Conservation (phyloP, 2,329 filamentous ascomycete species). For the Penicillium sp. region DNA sequence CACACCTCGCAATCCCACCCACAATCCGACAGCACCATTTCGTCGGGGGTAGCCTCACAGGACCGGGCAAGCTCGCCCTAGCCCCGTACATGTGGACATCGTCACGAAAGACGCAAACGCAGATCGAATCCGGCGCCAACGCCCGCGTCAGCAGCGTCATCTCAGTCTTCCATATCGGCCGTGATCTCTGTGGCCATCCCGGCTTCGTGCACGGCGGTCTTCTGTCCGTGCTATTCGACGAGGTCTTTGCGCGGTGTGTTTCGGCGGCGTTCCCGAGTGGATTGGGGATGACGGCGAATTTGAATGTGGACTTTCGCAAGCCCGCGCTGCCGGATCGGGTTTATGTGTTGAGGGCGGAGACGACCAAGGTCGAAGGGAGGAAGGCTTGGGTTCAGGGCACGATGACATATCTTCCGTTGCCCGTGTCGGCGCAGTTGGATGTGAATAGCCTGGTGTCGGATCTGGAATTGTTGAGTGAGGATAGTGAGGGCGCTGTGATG, state of each 20-base stretch:
- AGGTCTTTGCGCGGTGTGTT: conserved; percentile 39
- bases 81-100: conserved; percentile 62
- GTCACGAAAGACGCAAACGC: background rate
- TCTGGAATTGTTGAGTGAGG: conserved; percentile 16
- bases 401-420: conserved; percentile 28
- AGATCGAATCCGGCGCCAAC: background rate
- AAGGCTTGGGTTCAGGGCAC: conserved; percentile 42
- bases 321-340: conserved; percentile 34
- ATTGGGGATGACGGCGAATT: conserved; percentile 40
- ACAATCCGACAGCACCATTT: conserved; percentile 70
- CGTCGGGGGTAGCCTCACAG: conserved; percentile 75
- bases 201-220: conserved; percentile 41
- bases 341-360: conserved; percentile 36
- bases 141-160: conserved; percentile 20
- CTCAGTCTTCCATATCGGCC: conserved; percentile 37
- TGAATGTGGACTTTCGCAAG: conserved; percentile 40
- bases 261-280: conserved; percentile 35
- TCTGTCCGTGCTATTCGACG: conserved; percentile 37
- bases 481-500: conserved; percentile 28
- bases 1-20: conserved; percentile 78
- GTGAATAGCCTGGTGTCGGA: conserved; percentile 8
- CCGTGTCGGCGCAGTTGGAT: conserved; percentile 11
- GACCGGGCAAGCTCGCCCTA: conserved; percentile 71
- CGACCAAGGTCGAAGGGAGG: conserved; percentile 36
- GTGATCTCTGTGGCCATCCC: conserved; percentile 37